These are phyloP conservation scores for Saraca asoca DNA, from an alignment of 331 rosid species.

Conservation along the genomic window DNA sequence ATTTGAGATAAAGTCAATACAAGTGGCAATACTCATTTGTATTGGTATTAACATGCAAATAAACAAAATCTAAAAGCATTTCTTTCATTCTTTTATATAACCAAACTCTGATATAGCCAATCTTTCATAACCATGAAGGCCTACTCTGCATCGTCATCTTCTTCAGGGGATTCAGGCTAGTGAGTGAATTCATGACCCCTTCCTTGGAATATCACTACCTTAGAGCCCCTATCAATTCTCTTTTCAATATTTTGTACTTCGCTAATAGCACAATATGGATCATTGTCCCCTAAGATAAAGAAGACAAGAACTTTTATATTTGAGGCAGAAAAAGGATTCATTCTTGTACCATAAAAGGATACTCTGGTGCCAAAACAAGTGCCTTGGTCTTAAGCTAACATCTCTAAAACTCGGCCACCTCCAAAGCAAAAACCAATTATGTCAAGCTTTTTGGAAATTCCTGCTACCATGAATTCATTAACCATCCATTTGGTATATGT, in stretches of 20 bases:
- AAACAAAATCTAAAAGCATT: not conserved
- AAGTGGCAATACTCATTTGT: not conserved
- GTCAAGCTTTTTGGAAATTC: conserved; percentile 70
- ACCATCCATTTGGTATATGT: conserved; percentile 64
- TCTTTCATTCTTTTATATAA: conserved; percentile 29
- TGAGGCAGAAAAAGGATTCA: conserved; percentile 46
- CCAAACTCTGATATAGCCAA: conserved; percentile 60
- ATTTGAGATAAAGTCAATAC: no score
- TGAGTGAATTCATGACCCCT: conserved; percentile 84
- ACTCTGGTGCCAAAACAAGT: conserved; percentile 60
- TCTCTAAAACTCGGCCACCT: conserved; percentile 68
- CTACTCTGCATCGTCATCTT: conserved; percentile 80
- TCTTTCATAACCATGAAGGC: conserved; percentile 67
- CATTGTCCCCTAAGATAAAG: conserved; percentile 70
- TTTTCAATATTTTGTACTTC: conserved; percentile 42
- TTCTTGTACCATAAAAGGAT: conserved; percentile 72
- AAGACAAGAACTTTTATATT: conserved; percentile 56
- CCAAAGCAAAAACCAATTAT: conserved; percentile 74
- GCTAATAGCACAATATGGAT: conserved; percentile 58
- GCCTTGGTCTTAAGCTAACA: conserved; percentile 59
- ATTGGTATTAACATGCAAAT: not conserved
- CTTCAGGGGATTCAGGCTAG: conserved; percentile 70
- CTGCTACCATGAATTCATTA: no score
- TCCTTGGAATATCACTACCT: conserved; percentile 56
- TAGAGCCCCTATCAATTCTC: conserved; percentile 47